phyloP scores from a whole-genome alignment of 768 basidiomycete species.

The Lactifluus rugatus region DNA sequence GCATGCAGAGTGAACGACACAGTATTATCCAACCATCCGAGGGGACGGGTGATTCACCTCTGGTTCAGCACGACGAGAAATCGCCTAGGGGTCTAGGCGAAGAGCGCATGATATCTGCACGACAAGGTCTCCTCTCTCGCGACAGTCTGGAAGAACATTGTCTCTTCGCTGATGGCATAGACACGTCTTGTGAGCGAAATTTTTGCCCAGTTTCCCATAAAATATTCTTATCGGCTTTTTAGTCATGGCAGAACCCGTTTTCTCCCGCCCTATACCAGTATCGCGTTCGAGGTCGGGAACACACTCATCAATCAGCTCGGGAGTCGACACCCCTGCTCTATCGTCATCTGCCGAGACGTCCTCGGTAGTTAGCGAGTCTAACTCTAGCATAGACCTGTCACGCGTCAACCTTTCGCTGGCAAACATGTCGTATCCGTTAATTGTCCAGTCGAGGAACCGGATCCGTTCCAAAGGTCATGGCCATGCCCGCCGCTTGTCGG shows the following conservation, averaged over 20 bases:
- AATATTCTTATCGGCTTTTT: conserved; percentile 15
- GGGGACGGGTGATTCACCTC: conserved; percentile 35
- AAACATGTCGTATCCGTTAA: conserved; percentile 41
- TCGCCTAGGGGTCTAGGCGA: conserved; percentile 55
- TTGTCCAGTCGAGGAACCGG: conserved; percentile 36
- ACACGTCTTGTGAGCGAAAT: conserved; percentile 38
- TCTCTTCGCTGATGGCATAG: conserved; percentile 59
- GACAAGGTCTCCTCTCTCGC: conserved; percentile 49
- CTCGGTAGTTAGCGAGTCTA: conserved; percentile 58
- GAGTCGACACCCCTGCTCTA: conserved; percentile 61
- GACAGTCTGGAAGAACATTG: conserved; percentile 60
- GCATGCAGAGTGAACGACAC: conserved; percentile 16
- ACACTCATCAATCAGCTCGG: conserved; percentile 51
- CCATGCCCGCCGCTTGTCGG: conserved; percentile 61
- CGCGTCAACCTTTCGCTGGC: conserved; percentile 49
- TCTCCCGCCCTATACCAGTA: conserved; percentile 46
- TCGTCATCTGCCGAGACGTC: conserved; percentile 54
- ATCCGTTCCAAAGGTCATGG: conserved; percentile 52
- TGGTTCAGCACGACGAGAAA: conserved; percentile 45
- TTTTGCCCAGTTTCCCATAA: conserved; percentile 22
- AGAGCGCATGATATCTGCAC: conserved; percentile 58
- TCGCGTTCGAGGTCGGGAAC: conserved; percentile 58
- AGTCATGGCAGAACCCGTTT: conserved; percentile 42
- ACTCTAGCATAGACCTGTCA: conserved; percentile 59
- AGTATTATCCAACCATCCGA: conserved; percentile 20